A percentile compares a stretch with the other conserved stretches of the same genome.
phyloP scores from a whole-genome alignment of 768 basidiomycete genomes.

The Polyporus arcularius region DNA sequence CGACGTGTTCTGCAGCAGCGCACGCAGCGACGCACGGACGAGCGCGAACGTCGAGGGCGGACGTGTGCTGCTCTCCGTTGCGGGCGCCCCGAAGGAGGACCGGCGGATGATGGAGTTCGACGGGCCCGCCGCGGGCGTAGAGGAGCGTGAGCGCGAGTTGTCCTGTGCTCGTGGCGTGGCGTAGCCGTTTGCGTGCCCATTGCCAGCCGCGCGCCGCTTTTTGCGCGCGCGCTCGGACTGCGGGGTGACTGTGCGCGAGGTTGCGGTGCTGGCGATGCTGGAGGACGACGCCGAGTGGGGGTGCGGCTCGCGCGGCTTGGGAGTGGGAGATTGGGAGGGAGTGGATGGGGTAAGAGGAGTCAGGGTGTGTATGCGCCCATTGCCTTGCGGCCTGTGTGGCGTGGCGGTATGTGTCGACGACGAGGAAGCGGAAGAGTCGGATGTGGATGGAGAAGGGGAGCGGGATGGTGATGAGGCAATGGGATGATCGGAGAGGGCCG shows the following conservation, averaged over 20 bases:
- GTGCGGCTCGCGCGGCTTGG: constrained; percentile 12
- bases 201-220: neutral
- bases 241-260: constrained; percentile 26
- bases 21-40: constrained; percentile 19
- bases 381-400: constrained; percentile 40
- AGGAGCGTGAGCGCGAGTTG: constrained; percentile 1
- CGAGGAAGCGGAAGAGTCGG: constrained; percentile 62
- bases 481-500: constrained; percentile 35
- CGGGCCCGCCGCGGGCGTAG: constrained; percentile 1
- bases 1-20: constrained; percentile 48
- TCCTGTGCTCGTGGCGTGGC: neutral
- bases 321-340: constrained; percentile 22
- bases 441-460: constrained; percentile 30
- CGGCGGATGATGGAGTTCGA: constrained; percentile 16
- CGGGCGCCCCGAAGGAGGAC: constrained; percentile 14
- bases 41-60: constrained; percentile 27
- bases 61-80: constrained; percentile 10
- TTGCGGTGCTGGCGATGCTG: constrained; percentile 26
- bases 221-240: constrained; percentile 29
- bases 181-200: neutral
- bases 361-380: constrained; percentile 30
- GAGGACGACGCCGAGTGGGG: constrained; percentile 27
- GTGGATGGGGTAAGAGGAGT: constrained; percentile 25
- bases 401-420: constrained; percentile 75
- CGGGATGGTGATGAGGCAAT: constrained; percentile 60